Evolutionary conservation across 805 yeast species (phyloP), one percentile per base, ranked within the genome.

Genomic region (Torulaspora gathmanii): DNA sequence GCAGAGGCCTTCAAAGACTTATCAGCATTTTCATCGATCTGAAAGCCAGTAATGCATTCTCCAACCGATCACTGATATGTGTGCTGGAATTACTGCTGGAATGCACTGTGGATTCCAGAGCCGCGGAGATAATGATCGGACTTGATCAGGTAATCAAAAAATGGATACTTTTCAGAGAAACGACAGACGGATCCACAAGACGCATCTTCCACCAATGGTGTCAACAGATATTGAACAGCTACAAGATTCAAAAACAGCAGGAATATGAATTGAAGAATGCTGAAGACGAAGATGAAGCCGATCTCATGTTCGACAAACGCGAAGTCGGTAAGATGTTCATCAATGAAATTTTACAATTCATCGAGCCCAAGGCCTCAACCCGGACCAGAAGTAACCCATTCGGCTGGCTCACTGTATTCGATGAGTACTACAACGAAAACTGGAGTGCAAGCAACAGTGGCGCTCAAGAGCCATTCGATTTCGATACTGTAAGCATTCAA

Each of bases 81-180:
- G 27, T 34, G 16, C 20, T 53, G 20, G 48, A 47, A 12, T 15
- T 35, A n/a, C 42, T 53, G 10, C 42, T 53, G 11, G 45, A 47
- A 4, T 42, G 46, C 30, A 46, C 54, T 1, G 39, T 51, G 11
- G 54, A 53, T 36, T 43, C 50, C n/a, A 33, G 43, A 15, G 43
- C 50, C 10, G 49, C 51, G 9, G 56, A 53, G 29, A 53, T 53
- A 30, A 40, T 53, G 49, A 51, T 53, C 11, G 54, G 54, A 3
- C 29, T 50, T 3, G 51, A 48, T 11, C 39, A 42, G 6, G 10
- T 27, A 9, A 22, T 50, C 16, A 39, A 33, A 20, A 27, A 30
- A 9, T 51, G 56, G 54, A 44, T 48, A 20, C 17, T 38, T 4
- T 35, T 34, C 27, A 42, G 38, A 33, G 33, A 40, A 10, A 35